Evolutionary conservation across 768 basidiomycete genomes (phyloP), one percentile per base, ranked within the genome.

Genomic region (Psilocybe sp.): DNA sequence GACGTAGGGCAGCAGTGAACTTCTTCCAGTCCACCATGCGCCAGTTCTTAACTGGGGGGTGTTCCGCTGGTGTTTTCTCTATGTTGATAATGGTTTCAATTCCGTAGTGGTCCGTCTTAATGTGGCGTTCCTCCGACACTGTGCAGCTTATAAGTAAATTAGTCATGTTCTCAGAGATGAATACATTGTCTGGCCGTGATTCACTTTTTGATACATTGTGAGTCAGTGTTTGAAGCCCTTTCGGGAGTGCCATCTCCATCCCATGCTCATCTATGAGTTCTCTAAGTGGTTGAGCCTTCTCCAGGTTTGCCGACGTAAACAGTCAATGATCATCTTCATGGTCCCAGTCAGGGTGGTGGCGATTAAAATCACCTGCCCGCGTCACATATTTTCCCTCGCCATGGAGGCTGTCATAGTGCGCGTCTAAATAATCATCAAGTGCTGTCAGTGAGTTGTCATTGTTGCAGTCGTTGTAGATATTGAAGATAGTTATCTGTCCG

Each of bases 121-220:
- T 34, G 0, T 44, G 47, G 0, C 33, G 9, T 0, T 52, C 47
- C 0, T 54, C 55, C 2, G 46, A 32, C 0, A 61, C 60, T 4
- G 64, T 44, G 59, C 76, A 79, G 5, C 33, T 11, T 9, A 65
- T 51, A 1, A 74, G 36, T 0, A 20, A 7, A 0, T 61, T 50
- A 0, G 40, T 9, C 0, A 68, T 20, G 0, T 47, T 33, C 0
- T 41, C 34, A 4, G 68, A 55, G 28, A 57, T 52, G 51, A 72
- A 79, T 0, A 79, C 69, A 45, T 81, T 79, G 60, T 80, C 76
- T 1, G 68, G 67, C 5, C 72, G 46, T 1, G 74, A 70, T 19
- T 55, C 63, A 42, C 71, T 72, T 13, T 68, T 65, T 0, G 72
- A 64, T 1, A 20, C 38, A 0, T 34, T 34, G 0, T 65, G 57